These are phyloP conservation scores for Pythium apleroticum DNA, from an alignment of 352 stramenopile species.

Conservation along the genomic window DNA sequence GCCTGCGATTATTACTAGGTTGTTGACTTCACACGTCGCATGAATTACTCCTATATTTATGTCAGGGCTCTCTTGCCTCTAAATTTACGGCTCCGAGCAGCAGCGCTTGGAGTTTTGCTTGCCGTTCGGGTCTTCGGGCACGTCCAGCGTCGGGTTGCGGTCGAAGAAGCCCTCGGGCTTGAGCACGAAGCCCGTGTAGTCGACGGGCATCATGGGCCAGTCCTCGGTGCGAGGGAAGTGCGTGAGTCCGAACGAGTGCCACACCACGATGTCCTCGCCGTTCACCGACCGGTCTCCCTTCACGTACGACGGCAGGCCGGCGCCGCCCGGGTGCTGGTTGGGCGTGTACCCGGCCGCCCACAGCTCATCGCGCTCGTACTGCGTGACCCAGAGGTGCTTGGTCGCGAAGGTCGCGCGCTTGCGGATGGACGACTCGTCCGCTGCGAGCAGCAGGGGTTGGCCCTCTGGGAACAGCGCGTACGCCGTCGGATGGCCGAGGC, in stretches of 20 bases:
- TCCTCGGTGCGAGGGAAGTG: constrained; percentile 73
- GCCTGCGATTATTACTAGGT: too few relatives aligned
- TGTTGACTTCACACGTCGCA: too few relatives aligned
- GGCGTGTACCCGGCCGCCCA: constrained; percentile 73
- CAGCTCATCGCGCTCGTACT: constrained; percentile 54
- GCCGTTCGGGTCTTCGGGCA: constrained; percentile 43
- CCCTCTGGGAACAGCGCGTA: constrained; percentile 62
- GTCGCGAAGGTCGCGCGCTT: constrained; percentile 58
- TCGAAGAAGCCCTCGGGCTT: constrained; percentile 70
- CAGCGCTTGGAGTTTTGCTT: constrained; percentile 40
- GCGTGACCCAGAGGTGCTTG: constrained; percentile 76
- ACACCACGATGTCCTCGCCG: constrained; percentile 70
- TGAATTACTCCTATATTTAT: too few relatives aligned
- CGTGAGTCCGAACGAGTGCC: constrained; percentile 72
- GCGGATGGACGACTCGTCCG: constrained; percentile 44
- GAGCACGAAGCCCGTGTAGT: constrained; percentile 67
- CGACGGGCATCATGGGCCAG: constrained; percentile 77
- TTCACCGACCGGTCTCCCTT: constrained; percentile 50
- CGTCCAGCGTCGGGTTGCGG: constrained; percentile 55
- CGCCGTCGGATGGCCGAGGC: constrained; percentile 47
- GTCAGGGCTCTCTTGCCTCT: too few relatives aligned
- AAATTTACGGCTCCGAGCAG: constrained; percentile 3
- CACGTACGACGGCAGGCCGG: constrained; percentile 57
- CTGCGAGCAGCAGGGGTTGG: constrained; percentile 51
- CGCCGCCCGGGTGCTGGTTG: constrained; percentile 49